phyloP scores from a whole-genome alignment of 345 rosid genomes.

The Citrus inodora region DNA sequence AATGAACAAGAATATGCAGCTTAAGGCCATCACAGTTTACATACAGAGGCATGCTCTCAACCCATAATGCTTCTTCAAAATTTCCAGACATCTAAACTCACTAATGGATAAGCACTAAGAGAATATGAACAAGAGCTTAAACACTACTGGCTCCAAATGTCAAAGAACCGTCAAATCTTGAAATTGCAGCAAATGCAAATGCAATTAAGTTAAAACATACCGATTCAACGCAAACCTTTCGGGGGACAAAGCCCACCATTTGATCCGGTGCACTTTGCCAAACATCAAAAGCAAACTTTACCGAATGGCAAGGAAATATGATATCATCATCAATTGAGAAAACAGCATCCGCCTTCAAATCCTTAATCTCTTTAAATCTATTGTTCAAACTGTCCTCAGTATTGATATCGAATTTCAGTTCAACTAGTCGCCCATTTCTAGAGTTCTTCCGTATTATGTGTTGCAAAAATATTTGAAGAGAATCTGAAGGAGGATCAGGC shows the following conservation, averaged over 20 bases:
- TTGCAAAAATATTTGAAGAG: slow-evolving; percentile 49
- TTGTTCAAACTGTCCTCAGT: slow-evolving; percentile 92
- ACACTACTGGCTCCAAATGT: background rate
- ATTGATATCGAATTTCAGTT: slow-evolving; percentile 70
- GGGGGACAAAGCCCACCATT: slow-evolving; percentile 97
- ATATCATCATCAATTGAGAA: slow-evolving; percentile 92
- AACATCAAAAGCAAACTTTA: slow-evolving; percentile 83
- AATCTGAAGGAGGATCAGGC: slow-evolving; percentile 82
- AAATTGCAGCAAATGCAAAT: background rate
- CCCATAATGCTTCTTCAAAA: background rate
- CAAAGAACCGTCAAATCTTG: background rate
- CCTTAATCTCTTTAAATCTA: slow-evolving; percentile 78
- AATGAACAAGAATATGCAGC: background rate
- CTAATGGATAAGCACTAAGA: background rate
- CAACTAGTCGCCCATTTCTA: slow-evolving; percentile 40
- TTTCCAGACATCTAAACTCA: background rate
- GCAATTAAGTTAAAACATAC: slow-evolving; percentile 31
- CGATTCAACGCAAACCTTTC: slow-evolving; percentile 65
- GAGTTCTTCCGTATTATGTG: slow-evolving; percentile 43
- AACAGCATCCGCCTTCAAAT: slow-evolving; percentile 76
- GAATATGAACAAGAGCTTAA: background rate
- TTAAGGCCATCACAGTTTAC: background rate
- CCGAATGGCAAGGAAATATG: slow-evolving; percentile 80
- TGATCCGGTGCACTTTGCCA: slow-evolving; percentile 88
- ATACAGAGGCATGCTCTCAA: background rate